These are phyloP conservation scores for Mycena galericulata DNA, from an alignment of 768 basidiomycete genomes.

Conservation along the genomic window DNA sequence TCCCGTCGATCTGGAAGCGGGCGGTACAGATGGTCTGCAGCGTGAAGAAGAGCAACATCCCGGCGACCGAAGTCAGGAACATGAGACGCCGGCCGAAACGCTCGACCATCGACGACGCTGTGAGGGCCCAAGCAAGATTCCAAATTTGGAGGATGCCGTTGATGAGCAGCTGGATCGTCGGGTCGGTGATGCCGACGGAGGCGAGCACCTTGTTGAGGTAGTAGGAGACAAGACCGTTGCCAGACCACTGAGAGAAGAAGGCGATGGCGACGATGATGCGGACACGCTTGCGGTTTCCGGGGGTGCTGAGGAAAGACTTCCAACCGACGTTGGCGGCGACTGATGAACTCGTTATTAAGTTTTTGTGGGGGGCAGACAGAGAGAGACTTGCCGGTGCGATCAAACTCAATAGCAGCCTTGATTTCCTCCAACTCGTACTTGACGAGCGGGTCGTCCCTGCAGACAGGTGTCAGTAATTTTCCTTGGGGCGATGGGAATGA, in stretches of 20 bases:
- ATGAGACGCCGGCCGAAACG: constrained; percentile 76
- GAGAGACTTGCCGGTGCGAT: constrained; percentile 54
- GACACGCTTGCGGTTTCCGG: constrained; percentile 83
- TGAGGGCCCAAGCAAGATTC: constrained; percentile 75
- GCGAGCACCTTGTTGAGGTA: constrained; percentile 82
- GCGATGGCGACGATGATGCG: constrained; percentile 81
- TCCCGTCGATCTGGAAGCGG: constrained; percentile 58
- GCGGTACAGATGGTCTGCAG: constrained; percentile 78
- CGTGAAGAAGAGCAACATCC: constrained; percentile 77
- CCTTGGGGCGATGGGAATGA: background rate
- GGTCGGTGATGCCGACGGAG: constrained; percentile 72
- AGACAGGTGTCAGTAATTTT: background rate
- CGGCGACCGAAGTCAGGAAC: constrained; percentile 68
- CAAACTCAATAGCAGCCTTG: constrained; percentile 79
- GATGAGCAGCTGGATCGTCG: constrained; percentile 76
- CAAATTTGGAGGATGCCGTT: constrained; percentile 89
- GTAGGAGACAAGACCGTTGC: constrained; percentile 87
- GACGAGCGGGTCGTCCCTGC: constrained; percentile 72
- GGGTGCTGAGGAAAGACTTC: constrained; percentile 73
- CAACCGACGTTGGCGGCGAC: constrained; percentile 73
- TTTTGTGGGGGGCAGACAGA: background rate
- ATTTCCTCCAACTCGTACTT: constrained; percentile 85
- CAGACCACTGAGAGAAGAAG: constrained; percentile 90
- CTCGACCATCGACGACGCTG: constrained; percentile 72
- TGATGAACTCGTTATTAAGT: background rate